These are phyloP conservation scores for Ustilago xerochloae DNA, from an alignment of 1,284 basidiomycete genomes.

Conservation along the genomic window DNA sequence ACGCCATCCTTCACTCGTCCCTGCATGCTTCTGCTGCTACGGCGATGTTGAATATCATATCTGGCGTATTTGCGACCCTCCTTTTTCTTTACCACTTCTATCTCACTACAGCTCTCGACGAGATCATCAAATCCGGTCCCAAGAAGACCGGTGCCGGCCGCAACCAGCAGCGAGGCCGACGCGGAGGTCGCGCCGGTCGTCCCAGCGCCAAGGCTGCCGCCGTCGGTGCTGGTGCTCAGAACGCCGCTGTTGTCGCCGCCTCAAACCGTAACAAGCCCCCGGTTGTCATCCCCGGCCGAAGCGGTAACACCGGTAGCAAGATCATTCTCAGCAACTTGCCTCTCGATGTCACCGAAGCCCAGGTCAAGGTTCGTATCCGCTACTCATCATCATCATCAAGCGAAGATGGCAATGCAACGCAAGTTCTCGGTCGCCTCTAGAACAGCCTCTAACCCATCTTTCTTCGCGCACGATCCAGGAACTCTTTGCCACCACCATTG, in stretches of 20 bases:
- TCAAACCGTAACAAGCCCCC: conserved; percentile 65
- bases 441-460: no score
- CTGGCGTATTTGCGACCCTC: not conserved
- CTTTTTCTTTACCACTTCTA: conserved; percentile 1
- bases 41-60: no score
- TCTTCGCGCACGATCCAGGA: no score
- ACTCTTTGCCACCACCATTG: conserved; percentile 89
- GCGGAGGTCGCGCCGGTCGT: conserved; percentile 42
- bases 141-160: conserved; percentile 51
- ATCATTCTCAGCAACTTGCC: conserved; percentile 97
- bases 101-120: conserved; percentile 61
- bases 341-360: conserved; percentile 89
- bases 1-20: not conserved
- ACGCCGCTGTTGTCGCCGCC: conserved; percentile 59
- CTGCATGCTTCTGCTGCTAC: not conserved
- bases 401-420: no score
- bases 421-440: no score
- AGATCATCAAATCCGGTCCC: conserved; percentile 62
- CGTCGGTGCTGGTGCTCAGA: conserved; percentile 52
- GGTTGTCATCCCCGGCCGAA: conserved; percentile 64
- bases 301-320: conserved; percentile 73
- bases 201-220: conserved; percentile 64
- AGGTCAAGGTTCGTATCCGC: conserved; percentile 77
- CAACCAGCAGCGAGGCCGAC: conserved; percentile 37
- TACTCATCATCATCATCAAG: no score